A percentile compares a stretch with the other conserved stretches of the same genome.
These are phyloP conservation scores for Picocystis sp. DNA, from an alignment of 163 green algal genomes.

Conservation along the genomic window DNA sequence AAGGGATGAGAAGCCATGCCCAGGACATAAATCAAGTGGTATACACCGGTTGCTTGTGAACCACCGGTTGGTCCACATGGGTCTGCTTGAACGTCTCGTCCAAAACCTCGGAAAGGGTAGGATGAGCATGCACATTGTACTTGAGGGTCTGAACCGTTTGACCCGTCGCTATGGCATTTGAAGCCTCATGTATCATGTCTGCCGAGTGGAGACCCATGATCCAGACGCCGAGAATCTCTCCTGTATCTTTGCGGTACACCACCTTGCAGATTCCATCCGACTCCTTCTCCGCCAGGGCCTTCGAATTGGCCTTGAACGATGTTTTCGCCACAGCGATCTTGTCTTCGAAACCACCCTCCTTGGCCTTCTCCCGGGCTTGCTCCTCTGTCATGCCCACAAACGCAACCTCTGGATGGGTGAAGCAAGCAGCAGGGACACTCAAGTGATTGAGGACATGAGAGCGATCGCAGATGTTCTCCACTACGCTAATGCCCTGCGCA, in stretches of 20 bases:
- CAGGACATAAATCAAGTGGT: too few relatives aligned
- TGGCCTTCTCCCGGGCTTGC: conserved; percentile 65
- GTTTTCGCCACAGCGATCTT: conserved; percentile 77
- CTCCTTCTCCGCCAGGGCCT: conserved; percentile 94
- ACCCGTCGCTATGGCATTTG: conserved; percentile 79
- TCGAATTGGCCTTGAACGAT: conserved; percentile 98
- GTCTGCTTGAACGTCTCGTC: conserved; percentile 11
- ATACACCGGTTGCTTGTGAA: too few relatives aligned
- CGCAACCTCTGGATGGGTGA: conserved; percentile 93
- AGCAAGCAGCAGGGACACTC: conserved; percentile 87
- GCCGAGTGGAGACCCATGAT: conserved; percentile 95
- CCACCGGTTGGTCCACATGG: neutral
- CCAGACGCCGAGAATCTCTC: conserved; percentile 93
- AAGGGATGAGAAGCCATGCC: too few relatives aligned
- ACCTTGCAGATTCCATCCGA: conserved; percentile 90
- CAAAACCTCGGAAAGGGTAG: conserved; percentile 78
- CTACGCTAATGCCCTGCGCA: conserved; percentile 72
- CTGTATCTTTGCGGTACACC: conserved; percentile 90
- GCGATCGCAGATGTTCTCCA: conserved; percentile 87
- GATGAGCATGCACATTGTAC: conserved; percentile 96
- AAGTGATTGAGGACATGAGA: conserved; percentile 84
- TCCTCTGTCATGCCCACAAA: conserved; percentile 81
- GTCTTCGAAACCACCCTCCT: conserved; percentile 55
- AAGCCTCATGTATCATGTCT: conserved; percentile 98
- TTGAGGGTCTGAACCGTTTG: conserved; percentile 82